Evolutionary conservation across 2,329 filamentous ascomycete species (phyloP), one percentile per base, ranked within the genome.

Genomic region (Cladophialophora exuberans): DNA sequence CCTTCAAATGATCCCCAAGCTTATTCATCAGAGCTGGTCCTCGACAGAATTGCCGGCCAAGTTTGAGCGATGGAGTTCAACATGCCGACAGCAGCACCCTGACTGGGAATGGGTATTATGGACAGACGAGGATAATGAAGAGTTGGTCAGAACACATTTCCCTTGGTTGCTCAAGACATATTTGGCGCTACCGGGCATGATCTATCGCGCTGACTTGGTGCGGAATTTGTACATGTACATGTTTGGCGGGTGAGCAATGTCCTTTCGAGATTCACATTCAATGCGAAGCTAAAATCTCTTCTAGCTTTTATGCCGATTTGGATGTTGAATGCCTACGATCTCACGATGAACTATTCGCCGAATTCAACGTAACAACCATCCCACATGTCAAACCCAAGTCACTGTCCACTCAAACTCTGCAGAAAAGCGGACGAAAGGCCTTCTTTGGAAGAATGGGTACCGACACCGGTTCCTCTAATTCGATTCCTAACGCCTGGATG

Each of bases 401-500:
- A 1, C 43, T 42, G 7, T 53, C 58, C 6, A 46, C 41, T 4
- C 45, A 52, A 15, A 42, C 49, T 13, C 26, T 59, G 25, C 54
- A 61, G 33, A 54, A 57, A 30, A 56, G 31, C 25, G 59, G 52
- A 23, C 54, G 61, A 10, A 61, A 61, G 45, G 62, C 56, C 13
- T 61, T 72, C 36, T 68, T 72, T 25, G 69, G 69, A 6, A 63
- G 67, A 9, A 70, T 72, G 67, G 70, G 69, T 43, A 60, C 52
- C 2, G 64, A 71, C 54, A 52, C 60, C 1, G 44, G 42, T 1
- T 70, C 65, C 28, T 54, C 57, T 20, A 66, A 71, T 46, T 68
- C 65, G n/a, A 70, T 72, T 20, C 70, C 69, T 35, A 72, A 72
- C 42, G 70, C 69, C 3, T 72, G 69, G 69, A 72, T 72, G 70